Evolutionary conservation across 371 early-diverging fungal genomes (phyloP), one percentile per base, ranked within the genome.

Genomic region (Synchytrium microbalum): DNA sequence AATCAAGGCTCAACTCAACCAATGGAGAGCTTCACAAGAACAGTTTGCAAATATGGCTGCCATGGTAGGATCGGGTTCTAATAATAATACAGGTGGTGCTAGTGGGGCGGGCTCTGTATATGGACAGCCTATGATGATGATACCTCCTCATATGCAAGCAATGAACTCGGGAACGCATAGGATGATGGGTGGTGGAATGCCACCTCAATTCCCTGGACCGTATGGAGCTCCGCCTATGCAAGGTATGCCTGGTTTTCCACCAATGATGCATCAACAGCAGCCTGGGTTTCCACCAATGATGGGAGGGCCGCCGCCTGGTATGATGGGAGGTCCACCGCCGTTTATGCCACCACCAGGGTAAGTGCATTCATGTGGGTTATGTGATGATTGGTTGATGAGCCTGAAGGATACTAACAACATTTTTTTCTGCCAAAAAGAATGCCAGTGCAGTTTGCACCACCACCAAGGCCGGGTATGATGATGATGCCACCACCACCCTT

Each of bases 21-120:
- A 75, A 57, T 75, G 67, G 32, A 70, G 69, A 14, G 75, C 72
- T 61, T 63, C 13, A 51, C n/a, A 13, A n/a, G 14, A 70, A 59
- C 64, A 72, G 32, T 70, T 71, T 58, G 71, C 68, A 58, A 66
- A 70, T 58, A 58, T 58, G 13, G 5, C 32, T 63, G 31, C 60
- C 62, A 38, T 64, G 54, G 1, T 59, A 38, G 19, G 23, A 10
- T 14, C 61, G 54, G 10, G 29, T 26, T 29, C 54, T 31, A 14
- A 29, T 63, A 16, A 26, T 62, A 33, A 60, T 58, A 19, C 55
- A n/a, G 3, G 52, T 58, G 13, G 53, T 57, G 28, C 28, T 64
- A 52, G 54, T 13, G 16, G 25, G 46, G 16, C 62, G 62, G 19
- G 33, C 58, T n/a, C 60, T 65, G 14, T n/a, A 51, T 51, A 14